Evolutionary conservation across 2,329 filamentous ascomycete genomes (phyloP).

Genomic region (Ascochyta fabae): DNA sequence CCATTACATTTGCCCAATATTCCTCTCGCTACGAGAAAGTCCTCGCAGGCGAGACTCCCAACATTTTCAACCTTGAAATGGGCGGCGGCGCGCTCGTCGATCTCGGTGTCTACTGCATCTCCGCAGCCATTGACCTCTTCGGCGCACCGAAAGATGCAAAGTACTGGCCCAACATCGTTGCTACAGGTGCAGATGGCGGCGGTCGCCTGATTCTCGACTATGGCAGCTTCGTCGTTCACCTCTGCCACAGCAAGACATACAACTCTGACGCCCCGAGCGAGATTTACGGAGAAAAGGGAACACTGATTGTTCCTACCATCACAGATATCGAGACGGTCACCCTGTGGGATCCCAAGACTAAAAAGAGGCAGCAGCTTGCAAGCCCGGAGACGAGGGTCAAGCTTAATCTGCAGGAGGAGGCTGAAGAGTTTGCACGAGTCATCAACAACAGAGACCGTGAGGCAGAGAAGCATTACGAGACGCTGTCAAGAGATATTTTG

Average conservation of each 20-base stretch:
- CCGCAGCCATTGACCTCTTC: conserved; percentile 57
- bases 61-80: conserved; percentile 58
- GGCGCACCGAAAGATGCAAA: conserved; percentile 50
- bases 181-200: conserved; percentile 56
- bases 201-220: conserved; percentile 55
- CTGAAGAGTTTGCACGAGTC: conserved; percentile 54
- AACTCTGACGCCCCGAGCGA: conserved; percentile 53
- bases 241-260: conserved; percentile 54
- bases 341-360: conserved; percentile 53
- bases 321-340: conserved; percentile 54
- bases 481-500: conserved; percentile 51
- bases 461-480: conserved; percentile 49
- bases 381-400: conserved; percentile 44
- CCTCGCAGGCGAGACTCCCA: conserved; percentile 54
- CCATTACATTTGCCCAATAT: conserved; percentile 54
- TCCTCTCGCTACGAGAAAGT: conserved; percentile 56
- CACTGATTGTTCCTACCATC: conserved; percentile 52
- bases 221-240: conserved; percentile 53
- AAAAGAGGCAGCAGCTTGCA: conserved; percentile 51
- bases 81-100: conserved; percentile 57
- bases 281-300: conserved; percentile 57
- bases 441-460: conserved; percentile 49
- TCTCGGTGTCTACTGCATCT: conserved; percentile 57
- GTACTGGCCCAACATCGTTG: conserved; percentile 53
- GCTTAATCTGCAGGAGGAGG: conserved; percentile 57